Percentiles rank a stretch among this genome's conserved stretches.
phyloP scores from a whole-genome alignment of 345 rosid genomes.

The Citrus mangshanensis region DNA sequence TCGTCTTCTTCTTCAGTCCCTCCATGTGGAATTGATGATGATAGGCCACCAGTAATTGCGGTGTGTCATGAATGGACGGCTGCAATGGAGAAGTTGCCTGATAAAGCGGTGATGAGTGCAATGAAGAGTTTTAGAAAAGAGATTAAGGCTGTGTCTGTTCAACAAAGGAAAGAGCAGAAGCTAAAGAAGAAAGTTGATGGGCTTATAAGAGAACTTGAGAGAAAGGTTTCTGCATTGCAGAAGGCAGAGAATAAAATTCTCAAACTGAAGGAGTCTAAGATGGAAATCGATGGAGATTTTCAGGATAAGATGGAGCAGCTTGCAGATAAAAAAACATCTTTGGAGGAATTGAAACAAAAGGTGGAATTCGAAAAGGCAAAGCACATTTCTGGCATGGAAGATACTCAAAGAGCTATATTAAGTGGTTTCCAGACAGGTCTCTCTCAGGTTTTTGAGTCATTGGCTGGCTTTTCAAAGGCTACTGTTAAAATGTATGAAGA shows the following conservation, averaged over 20 bases:
- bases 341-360: conserved; percentile 29
- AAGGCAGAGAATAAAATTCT: conserved; percentile 33
- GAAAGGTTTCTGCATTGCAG: conserved; percentile 26
- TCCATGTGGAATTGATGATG: background rate
- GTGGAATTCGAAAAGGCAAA: conserved; percentile 35
- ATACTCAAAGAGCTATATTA: conserved; percentile 29
- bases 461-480: conserved; percentile 36
- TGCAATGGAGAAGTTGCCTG: conserved; percentile 33
- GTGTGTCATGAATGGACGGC: conserved; percentile 37
- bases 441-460: conserved; percentile 28
- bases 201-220: conserved; percentile 31
- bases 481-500: conserved; percentile 32
- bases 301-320: conserved; percentile 22
- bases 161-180: conserved; percentile 43
- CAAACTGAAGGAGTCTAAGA: conserved; percentile 18
- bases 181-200: conserved; percentile 41
- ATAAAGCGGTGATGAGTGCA: conserved; percentile 26
- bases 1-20: conserved; percentile 1
- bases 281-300: conserved; percentile 15
- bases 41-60: conserved; percentile 27
- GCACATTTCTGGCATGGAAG: conserved; percentile 30
- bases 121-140: conserved; percentile 30
- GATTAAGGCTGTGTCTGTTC: conserved; percentile 28
- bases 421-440: conserved; percentile 39
- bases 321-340: conserved; percentile 23